Conservation (phyloP, 2,329 filamentous ascomycete species). For the Pseudogymnoascus pannorum region DNA sequence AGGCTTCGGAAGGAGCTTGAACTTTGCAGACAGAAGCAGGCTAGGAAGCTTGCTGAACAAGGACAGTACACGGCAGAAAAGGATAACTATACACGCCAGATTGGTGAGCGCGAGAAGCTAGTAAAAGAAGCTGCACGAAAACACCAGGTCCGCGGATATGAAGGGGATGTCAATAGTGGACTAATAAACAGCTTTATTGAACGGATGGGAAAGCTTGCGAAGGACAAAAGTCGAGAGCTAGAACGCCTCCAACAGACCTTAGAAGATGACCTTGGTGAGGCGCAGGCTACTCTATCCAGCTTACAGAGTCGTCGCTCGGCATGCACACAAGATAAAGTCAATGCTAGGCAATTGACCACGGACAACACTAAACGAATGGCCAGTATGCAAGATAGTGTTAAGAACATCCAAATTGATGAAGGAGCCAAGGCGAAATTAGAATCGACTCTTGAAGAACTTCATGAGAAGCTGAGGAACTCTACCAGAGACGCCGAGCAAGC, state of each 20-base stretch:
- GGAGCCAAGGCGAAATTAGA: constrained; percentile 73
- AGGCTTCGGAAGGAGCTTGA: constrained; percentile 50
- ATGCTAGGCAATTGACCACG: constrained; percentile 63
- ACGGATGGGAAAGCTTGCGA: constrained; percentile 64
- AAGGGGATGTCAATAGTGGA: constrained; percentile 66
- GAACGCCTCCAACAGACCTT: constrained; percentile 69
- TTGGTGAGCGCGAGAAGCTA: constrained; percentile 62
- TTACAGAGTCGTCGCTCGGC: constrained; percentile 68
- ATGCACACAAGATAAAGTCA: constrained; percentile 65
- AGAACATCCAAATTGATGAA: constrained; percentile 76
- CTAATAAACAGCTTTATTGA: constrained; percentile 72
- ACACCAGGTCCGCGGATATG: constrained; percentile 78
- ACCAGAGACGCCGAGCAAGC: constrained; percentile 56
- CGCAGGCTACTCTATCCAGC: constrained; percentile 63
- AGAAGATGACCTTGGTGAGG: constrained; percentile 63
- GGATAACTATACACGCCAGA: constrained; percentile 74
- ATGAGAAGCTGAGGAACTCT: constrained; percentile 52
- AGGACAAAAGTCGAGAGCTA: constrained; percentile 71
- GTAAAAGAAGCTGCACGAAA: constrained; percentile 69
- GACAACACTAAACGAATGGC: constrained; percentile 64
- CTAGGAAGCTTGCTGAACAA: constrained; percentile 52
- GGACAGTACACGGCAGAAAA: constrained; percentile 82
- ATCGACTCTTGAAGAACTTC: constrained; percentile 62
- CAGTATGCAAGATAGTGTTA: constrained; percentile 59
- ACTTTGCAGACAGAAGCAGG: constrained; percentile 39